phyloP scores from a whole-genome alignment of 345 rosid genomes.

The Acer yangbiense region DNA sequence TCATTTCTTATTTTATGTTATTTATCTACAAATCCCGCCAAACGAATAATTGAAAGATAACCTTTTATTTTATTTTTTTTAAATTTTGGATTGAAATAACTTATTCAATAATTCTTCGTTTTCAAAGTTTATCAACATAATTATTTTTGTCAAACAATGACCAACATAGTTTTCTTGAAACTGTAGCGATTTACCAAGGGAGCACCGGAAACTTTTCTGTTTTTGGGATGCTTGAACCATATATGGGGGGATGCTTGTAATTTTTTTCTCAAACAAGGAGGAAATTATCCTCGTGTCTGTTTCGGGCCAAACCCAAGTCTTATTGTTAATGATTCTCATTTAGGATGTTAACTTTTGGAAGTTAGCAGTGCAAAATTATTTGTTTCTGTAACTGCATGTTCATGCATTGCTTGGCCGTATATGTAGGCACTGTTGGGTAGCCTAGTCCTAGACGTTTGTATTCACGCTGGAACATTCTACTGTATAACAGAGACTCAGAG shows the following conservation, averaged over 20 bases:
- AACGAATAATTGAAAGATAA: neutral
- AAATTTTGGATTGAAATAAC: neutral
- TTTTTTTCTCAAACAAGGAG: conserved; percentile 12
- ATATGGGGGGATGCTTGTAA: conserved; percentile 7
- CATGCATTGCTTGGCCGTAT: neutral
- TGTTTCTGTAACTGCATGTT: neutral
- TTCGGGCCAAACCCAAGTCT: neutral
- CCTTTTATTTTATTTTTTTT: too few relatives aligned
- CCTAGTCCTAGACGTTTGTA: neutral
- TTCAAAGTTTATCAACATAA: neutral
- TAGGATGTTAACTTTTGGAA: neutral
- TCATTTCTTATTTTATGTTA: too few relatives aligned
- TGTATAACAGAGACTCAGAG: neutral
- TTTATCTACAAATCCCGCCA: neutral
- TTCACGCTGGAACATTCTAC: neutral
- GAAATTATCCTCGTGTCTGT: neutral
- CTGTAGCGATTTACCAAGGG: neutral
- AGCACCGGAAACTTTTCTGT: neutral
- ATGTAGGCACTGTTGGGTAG: neutral
- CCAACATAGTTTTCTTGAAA: conserved; percentile 9
- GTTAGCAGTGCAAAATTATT: neutral
- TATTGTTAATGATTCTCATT: neutral
- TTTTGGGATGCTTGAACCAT: neutral
- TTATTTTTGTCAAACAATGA: neutral
- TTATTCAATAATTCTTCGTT: neutral